Evolutionary conservation across 2,329 filamentous ascomycete genomes (phyloP).

Genomic region (Arthrobotrys sinensis): DNA sequence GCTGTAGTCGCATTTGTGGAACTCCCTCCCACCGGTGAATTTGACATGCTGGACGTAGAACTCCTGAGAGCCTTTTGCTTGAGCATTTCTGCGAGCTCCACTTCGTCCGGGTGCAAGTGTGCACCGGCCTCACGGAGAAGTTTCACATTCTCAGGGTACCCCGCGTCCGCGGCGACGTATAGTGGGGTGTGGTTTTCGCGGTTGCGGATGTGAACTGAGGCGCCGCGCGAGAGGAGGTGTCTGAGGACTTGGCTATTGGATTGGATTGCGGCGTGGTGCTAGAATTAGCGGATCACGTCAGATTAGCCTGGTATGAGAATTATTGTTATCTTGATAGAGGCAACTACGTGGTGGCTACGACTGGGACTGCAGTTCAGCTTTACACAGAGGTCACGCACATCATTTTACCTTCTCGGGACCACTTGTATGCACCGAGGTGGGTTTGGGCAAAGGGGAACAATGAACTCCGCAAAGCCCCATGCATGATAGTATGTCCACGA

Average conservation of each 20-base stretch:
- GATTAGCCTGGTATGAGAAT: constrained; percentile 14
- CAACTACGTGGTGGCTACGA: constrained; percentile 29
- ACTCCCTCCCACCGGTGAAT: constrained; percentile 43
- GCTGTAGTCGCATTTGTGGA: constrained; percentile 30
- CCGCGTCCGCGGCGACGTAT: constrained; percentile 75
- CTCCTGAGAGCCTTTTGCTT: constrained; percentile 57
- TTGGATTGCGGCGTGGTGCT: constrained; percentile 67
- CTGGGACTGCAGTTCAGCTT: constrained; percentile 41
- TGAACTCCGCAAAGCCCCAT: constrained; percentile 36
- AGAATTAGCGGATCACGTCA: constrained; percentile 48
- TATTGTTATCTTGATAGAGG: constrained; percentile 15
- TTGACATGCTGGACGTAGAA: constrained; percentile 54
- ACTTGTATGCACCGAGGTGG: not conserved
- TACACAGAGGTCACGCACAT: constrained; percentile 26
- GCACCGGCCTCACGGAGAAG: constrained; percentile 75
- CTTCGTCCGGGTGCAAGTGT: constrained; percentile 73
- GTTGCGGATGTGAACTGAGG: constrained; percentile 78
- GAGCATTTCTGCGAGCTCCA: constrained; percentile 63
- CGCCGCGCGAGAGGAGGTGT: constrained; percentile 75
- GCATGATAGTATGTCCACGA: constrained; percentile 41
- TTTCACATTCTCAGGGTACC: constrained; percentile 72
- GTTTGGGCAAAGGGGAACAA: not conserved
- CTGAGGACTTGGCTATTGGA: constrained; percentile 73
- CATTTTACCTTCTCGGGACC: constrained; percentile 2
- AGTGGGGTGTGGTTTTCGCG: constrained; percentile 77